These are phyloP conservation scores for Rhodotorula sp. DNA, from an alignment of 1,284 basidiomycete species.

Conservation along the genomic window DNA sequence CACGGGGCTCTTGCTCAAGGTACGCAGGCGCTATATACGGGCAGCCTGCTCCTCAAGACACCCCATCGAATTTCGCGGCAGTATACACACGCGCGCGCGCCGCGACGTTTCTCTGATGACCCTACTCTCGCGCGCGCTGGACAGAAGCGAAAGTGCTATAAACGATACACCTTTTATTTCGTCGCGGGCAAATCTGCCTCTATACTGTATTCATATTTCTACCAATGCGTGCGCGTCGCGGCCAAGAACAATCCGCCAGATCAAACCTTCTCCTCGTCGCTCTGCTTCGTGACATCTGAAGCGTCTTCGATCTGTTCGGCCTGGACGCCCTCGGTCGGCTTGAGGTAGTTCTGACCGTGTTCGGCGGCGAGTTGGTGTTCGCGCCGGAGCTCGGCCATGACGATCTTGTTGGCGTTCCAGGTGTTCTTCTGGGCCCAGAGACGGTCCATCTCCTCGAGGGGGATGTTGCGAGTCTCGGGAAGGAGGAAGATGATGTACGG, in stretches of 20 bases:
- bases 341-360: slow-evolving; percentile 14
- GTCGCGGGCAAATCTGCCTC: background rate
- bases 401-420: slow-evolving; percentile 37
- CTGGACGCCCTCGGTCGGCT: slow-evolving; percentile 1
- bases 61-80: too few relatives aligned
- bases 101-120: too few relatives aligned
- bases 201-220: background rate
- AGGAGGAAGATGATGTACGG: slow-evolving; percentile 44
- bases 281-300: slow-evolving; percentile 1
- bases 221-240: background rate
- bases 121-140: too few relatives aligned
- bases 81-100: too few relatives aligned
- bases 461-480: slow-evolving; percentile 38
- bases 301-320: slow-evolving; percentile 27
- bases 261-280: slow-evolving; percentile 8
- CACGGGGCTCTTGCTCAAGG: too few relatives aligned
- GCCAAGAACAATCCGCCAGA: background rate
- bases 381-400: slow-evolving; percentile 37
- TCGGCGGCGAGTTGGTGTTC: slow-evolving; percentile 17
- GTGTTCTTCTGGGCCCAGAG: slow-evolving; percentile 38
- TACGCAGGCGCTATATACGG: too few relatives aligned
- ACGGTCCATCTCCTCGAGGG: slow-evolving; percentile 41
- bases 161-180: background rate
- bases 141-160: background rate
- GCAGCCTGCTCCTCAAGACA: too few relatives aligned